Evolutionary conservation across 192 early-diverging fungal species (phyloP), one percentile per base, ranked within the genome.

Genomic region (Podila verticillata): DNA sequence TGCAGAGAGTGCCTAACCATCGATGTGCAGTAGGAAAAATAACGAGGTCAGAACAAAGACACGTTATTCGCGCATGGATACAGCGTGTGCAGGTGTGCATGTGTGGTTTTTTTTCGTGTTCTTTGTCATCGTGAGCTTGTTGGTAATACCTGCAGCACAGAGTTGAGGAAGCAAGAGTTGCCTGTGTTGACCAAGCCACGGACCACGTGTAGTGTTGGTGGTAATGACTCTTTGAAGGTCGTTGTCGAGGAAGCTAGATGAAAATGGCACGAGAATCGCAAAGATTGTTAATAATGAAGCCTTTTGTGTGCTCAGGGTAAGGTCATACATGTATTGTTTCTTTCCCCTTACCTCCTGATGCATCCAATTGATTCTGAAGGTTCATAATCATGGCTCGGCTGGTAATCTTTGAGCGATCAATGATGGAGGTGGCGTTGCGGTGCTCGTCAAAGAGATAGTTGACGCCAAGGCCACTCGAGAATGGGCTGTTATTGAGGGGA

Each of bases 111-210:
- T 26, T n/a, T 19, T 54, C 19, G 30, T 28, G 12, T 7, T 34
- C 29, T 36, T 31, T 19, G 39, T 9, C 57, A 61, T 31, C 17
- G 29, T 24, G 20, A 67, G 49, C 63, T 48, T 49, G 28, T 57
- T 78, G n/a, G 49, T 61, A 19, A 64, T 83, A 88, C 96, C 88
- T 98, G 96, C 31, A 98, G 65, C 7, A 95, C 93, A 20, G 93
- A 93, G 84, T 98, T 98, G 81, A 98, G 88, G 72, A 96, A 98
- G 82, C 96, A 98, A 57, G 95, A 93, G 77, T 98, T 98, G 57
- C 96, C 96, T 26, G 91, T 90, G 61, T 98, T 98, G 63, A 93
- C 87, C 54, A 97, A 86, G 3, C 96, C 96, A 68, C 87, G 85
- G 51, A 93, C 85, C 54, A 69, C 39, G 32, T 54, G 71, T 22